Conservation (phyloP, 202 grass and related monocot species). For the Setaria italica region DNA sequence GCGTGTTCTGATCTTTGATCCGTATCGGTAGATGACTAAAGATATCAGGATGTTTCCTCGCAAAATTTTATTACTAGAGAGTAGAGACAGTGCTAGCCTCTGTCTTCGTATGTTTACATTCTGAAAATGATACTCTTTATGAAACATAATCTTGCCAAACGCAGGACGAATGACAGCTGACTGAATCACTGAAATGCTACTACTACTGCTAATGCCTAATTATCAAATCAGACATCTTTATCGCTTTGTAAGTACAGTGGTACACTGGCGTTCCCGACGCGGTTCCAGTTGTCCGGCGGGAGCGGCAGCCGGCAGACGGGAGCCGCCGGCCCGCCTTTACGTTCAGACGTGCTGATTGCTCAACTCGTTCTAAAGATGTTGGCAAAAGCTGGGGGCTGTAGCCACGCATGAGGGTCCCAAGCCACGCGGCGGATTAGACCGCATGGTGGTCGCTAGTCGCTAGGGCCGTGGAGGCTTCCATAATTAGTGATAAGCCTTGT, state of each 20-base stretch:
- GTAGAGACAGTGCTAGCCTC: background rate
- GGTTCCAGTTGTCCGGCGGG: constrained; percentile 22
- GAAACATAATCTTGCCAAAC: background rate
- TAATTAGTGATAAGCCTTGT: background rate
- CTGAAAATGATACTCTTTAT: background rate
- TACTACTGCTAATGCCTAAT: background rate
- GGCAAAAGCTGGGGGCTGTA: background rate
- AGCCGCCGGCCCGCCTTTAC: background rate
- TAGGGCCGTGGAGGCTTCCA: background rate
- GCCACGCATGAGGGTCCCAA: background rate
- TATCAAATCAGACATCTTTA: background rate
- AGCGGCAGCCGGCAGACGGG: background rate
- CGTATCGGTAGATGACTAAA: background rate
- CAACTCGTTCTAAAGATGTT: background rate
- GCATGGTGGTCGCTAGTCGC: background rate
- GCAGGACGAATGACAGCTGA: background rate
- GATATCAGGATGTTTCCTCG: background rate
- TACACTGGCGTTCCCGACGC: constrained; percentile 17
- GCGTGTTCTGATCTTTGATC: background rate
- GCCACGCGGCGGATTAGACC: background rate
- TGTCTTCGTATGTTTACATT: background rate
- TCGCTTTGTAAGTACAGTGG: background rate
- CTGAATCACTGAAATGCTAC: background rate
- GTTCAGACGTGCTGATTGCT: background rate
- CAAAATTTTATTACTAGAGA: background rate